Base-by-base conservation (phyloP, 1,284 basidiomycete genomes). In the Irpex sp. region DNA sequence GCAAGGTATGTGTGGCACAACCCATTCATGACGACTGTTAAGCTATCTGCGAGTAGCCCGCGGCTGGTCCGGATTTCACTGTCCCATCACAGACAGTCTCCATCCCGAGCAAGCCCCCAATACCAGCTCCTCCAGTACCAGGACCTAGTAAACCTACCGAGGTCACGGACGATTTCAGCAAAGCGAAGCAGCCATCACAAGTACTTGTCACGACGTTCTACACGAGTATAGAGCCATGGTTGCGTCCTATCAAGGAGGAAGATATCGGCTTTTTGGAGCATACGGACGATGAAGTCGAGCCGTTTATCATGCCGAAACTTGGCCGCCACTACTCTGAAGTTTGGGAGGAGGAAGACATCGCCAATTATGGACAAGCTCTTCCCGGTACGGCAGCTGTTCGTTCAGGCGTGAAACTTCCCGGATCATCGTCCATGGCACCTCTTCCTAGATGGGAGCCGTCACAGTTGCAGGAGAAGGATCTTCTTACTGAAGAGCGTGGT, bases 331-430 rank as follows among this genome's bases (percentile, higher is more conserved):
- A 97, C 72, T 81, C 86, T 31, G 91, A 96, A 60, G 81, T 90
- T 1, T 98, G 96, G 96, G 94, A 95, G 66, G 94, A 97, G 67
- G 90, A 95, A 73, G 96, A 98, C 74, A 81, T 81, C 5, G 81
- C 82, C 5, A 66, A 80, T n/a, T 81, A 81, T 63, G 79, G 80
- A 40, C 73, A 71, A 2, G 77, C 81, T 26, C 70, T 82, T 6
- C 78, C 81, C 6, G 76, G 77, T 3, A 79, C 81, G 19, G 72
- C 74, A 40, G 72, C 75, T 34, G 60, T 73, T 65, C 67, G 76
- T 66, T 70, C 72, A 74, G 70, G 66, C 67, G 62, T 68, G 64
- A 64, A 70, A 60, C 66, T 70, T 52, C 75, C 72, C 48, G 67
- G 73, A 40, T 68, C 69, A 34, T 66, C 72, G 21, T 79, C 79